These are phyloP conservation scores for Penicillium vulpinum DNA, from an alignment of 2,329 filamentous ascomycete species.

Conservation along the genomic window DNA sequence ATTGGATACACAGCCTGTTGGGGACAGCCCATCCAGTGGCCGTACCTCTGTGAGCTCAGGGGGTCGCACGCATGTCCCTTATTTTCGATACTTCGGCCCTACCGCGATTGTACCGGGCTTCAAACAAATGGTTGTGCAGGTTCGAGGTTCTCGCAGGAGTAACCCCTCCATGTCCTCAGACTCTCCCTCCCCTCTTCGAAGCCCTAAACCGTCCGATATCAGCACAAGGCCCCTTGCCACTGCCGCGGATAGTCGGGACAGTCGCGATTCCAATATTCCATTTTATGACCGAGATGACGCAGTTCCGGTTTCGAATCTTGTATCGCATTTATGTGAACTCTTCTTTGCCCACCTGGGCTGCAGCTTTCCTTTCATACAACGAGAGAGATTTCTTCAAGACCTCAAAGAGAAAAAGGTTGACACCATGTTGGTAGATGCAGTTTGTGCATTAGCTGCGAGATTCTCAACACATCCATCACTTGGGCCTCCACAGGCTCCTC, in stretches of 20 bases:
- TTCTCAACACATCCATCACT: slow-evolving; percentile 67
- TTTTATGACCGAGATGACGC: slow-evolving; percentile 74
- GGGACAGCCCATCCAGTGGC: slow-evolving; percentile 42
- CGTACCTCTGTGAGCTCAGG: slow-evolving; percentile 40
- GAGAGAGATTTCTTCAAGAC: slow-evolving; percentile 70
- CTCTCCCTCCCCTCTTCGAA: slow-evolving; percentile 38
- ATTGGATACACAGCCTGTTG: slow-evolving; percentile 24
- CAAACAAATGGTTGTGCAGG: slow-evolving; percentile 74
- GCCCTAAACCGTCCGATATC: slow-evolving; percentile 30
- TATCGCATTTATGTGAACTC: slow-evolving; percentile 72
- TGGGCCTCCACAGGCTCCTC: slow-evolving; percentile 52
- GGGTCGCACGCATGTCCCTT: slow-evolving; percentile 63
- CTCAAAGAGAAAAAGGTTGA: slow-evolving; percentile 79
- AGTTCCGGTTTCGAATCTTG: slow-evolving; percentile 70
- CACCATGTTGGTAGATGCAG: slow-evolving; percentile 80
- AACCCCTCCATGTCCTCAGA: slow-evolving; percentile 44
- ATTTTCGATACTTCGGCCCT: slow-evolving; percentile 86
- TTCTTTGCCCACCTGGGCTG: slow-evolving; percentile 83
- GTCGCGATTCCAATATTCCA: slow-evolving; percentile 53
- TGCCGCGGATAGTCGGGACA: slow-evolving; percentile 29
- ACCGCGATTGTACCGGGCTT: slow-evolving; percentile 90
- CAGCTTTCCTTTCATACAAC: slow-evolving; percentile 79
- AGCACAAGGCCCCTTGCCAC: slow-evolving; percentile 19
- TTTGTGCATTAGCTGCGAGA: slow-evolving; percentile 77
- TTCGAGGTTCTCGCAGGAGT: slow-evolving; percentile 57